These are phyloP conservation scores for Fomitopsis betulina DNA, from an alignment of 1,284 basidiomycete species.

Conservation along the genomic window DNA sequence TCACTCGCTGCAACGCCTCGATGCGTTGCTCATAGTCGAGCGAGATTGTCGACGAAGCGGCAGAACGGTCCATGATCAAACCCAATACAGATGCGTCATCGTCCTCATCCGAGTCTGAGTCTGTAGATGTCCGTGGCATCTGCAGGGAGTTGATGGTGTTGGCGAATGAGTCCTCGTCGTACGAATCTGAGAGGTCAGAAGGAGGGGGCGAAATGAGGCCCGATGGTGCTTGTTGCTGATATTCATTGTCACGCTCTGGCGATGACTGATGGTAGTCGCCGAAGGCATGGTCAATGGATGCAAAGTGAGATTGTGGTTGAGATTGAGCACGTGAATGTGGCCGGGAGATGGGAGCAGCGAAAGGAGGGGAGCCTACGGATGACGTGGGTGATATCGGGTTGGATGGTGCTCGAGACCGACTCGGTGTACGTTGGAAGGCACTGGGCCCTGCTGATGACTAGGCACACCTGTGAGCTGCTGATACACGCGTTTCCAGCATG, in stretches of 20 bases:
- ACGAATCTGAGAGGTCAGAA: conserved; percentile 31
- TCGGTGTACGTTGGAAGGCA: conserved; percentile 36
- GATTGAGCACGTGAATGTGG: conserved; percentile 60
- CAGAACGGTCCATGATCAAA: conserved; percentile 54
- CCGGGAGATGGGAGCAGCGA: conserved; percentile 38
- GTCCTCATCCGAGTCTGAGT: conserved; percentile 39
- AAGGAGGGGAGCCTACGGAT: conserved; percentile 36
- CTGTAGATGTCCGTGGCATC: conserved; percentile 33
- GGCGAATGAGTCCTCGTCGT: conserved; percentile 26
- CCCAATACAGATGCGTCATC: conserved; percentile 52
- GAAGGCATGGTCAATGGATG: conserved; percentile 20
- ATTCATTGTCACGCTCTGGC: conserved; percentile 18
- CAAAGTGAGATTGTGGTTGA: conserved; percentile 32
- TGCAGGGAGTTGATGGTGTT: conserved; percentile 34
- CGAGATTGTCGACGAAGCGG: conserved; percentile 54
- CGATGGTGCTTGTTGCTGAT: conserved; percentile 2
- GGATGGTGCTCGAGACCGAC: conserved; percentile 57
- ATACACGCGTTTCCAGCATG: neutral
- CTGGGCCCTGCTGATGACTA: conserved; percentile 26
- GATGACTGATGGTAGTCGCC: conserved; percentile 31
- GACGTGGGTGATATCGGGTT: conserved; percentile 56
- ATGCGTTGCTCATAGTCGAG: conserved; percentile 62
- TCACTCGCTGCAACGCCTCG: conserved; percentile 67
- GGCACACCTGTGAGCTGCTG: conserved; percentile 8
- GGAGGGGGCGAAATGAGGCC: conserved; percentile 29